phyloP scores from a whole-genome alignment of 2,329 filamentous ascomycete genomes.

The Aspergillus sp. region DNA sequence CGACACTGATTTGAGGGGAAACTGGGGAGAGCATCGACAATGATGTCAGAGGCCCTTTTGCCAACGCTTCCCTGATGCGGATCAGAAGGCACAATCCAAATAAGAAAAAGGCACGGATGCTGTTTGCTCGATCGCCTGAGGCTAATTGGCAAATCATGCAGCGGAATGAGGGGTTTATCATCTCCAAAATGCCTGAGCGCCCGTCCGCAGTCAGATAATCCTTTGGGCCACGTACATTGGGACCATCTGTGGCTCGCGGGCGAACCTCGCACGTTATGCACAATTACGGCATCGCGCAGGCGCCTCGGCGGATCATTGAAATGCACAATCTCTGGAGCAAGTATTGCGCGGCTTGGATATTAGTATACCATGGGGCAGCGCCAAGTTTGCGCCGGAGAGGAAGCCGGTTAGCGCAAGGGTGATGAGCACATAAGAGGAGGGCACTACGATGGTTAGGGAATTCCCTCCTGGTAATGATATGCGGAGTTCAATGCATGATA shows the following conservation, averaged over 20 bases:
- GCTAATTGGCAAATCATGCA: background rate
- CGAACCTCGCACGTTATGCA: constrained; percentile 9
- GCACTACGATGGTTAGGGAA: background rate
- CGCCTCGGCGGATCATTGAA: constrained; percentile 1
- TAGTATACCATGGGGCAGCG: background rate
- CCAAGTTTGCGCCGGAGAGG: background rate
- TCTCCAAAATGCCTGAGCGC: background rate
- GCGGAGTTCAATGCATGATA: constrained; percentile 4
- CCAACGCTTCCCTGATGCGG: background rate
- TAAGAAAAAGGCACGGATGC: background rate
- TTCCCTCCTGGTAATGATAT: background rate
- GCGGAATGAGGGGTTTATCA: background rate
- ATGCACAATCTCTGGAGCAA: background rate
- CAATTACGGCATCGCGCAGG: constrained; percentile 29
- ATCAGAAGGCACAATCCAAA: background rate
- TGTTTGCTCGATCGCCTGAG: background rate
- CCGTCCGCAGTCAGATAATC: constrained; percentile 5
- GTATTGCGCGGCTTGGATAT: background rate
- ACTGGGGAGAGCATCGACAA: constrained; percentile 11
- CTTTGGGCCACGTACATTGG: constrained; percentile 24
- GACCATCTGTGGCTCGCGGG: constrained; percentile 4
- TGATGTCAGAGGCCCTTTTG: constrained; percentile 18
- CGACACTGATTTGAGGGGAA: constrained; percentile 3
- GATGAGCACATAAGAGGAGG: no score
- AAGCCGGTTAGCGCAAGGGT: background rate